Evolutionary conservation across 345 rosid genomes (phyloP), one percentile per base, ranked within the genome.

Genomic region (Trapa bicornis): DNA sequence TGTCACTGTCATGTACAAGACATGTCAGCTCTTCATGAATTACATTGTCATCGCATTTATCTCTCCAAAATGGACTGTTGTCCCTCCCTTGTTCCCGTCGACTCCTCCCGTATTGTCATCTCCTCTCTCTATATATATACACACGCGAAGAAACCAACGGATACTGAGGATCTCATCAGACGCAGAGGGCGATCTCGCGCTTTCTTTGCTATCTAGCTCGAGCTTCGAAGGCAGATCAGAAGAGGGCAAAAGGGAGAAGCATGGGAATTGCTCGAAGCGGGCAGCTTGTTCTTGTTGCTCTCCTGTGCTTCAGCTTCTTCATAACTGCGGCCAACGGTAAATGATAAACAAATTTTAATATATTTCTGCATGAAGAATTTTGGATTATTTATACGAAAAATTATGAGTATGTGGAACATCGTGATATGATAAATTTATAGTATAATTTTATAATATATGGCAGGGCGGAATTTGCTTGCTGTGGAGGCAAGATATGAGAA

Each of bases 391-490:
- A 22, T 22, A 22, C 29, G 29, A 22, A 22, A 22, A 22, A 22
- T 22, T 22, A 0, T 22, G 29, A 22, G 29, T 22, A 22, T 22
- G 29, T 22, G 29, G 29, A 22, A 22, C 29, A 22, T 22, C 29
- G 29, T 22, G 29, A 22, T 22, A 22, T 22, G 29, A 0, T 22
- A 22, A 22, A 22, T 22, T 22, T 22, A 22, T 22, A 22, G 29
- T 22, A 22, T 22, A 22, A 22, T 22, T 22, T 22, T 22, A 22
- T 22, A 22, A 22, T 22, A 22, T 22, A 22, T 22, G 29, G 73
- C 81, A 83, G 86, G 86, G 22, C 68, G 91, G 71, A 82, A 56
- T 37, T 68, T 85, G 70, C 66, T 80, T n/a, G 22, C 39, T 70
- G 38, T 68, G 73, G 50, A 22, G 56, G 57, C 56, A 33, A 64